Evolutionary conservation across 1,284 basidiomycete genomes (phyloP), one percentile per base, ranked within the genome.

Genomic region (Schizophyllum commune): DNA sequence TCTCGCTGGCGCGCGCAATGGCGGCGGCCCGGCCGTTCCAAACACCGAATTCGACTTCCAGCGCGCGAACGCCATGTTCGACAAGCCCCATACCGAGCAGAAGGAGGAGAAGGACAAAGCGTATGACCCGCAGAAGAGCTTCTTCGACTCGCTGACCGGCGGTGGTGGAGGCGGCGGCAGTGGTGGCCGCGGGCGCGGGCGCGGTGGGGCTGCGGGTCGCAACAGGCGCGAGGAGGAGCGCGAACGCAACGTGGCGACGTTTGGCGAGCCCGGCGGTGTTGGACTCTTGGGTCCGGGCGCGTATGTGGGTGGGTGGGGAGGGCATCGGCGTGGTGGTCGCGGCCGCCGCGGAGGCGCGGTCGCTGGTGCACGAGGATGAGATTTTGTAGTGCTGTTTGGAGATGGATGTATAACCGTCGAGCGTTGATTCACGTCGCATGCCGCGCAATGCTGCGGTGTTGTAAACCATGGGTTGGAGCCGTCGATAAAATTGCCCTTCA

Each of bases 231-330:
- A 91, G 67, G 89, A 91, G 67, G 89, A 91, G 69, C 74, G 89
- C 62, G 88, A 89, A 71, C 82, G 82, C 72, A 92, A 92, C 67
- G 82, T 92, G 6, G 87, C 87, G 34, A 92, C 89, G 13, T 92
- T 92, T 77, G 89, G 89, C 4, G 90, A 91, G 70, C 85, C 89
- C 5, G 89, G 89, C 17, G 86, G 85, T 61, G 81, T 88, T 27
- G 87, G 88, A 9, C 70, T 89, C 58, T 79, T 89, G 78, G 88
- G 89, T 0, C 87, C 87, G 56, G 79, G 77, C 9, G 77, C 76
- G 4, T 79, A 80, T 70, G 77, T 79, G 39, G 76, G 78, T 55
- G 79, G 78, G 22, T 81, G 77, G 77, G 78, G 78, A 22, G 75
- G 77, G 15, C 53, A 55, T 27, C 32, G 61, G n/a, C 57, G 63